These are phyloP conservation scores for Boletellus emodensis DNA, from an alignment of 768 basidiomycete genomes.

Conservation along the genomic window DNA sequence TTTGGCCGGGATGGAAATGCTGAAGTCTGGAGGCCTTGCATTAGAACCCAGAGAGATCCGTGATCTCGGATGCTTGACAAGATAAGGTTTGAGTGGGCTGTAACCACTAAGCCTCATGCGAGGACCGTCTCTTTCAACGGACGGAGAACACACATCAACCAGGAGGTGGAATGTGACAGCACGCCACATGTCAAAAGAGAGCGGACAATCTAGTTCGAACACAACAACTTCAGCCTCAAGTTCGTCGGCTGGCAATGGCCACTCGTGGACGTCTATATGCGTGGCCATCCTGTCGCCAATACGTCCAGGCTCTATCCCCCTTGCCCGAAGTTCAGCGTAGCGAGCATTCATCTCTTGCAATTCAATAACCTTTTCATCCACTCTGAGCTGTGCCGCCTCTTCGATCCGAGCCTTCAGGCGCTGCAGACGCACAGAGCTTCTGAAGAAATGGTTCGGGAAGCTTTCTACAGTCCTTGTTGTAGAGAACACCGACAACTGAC, in stretches of 20 bases:
- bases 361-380: constrained; percentile 26
- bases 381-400: constrained; percentile 16
- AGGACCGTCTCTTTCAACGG: neutral
- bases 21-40: constrained; percentile 29
- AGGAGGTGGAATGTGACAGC: constrained; percentile 25
- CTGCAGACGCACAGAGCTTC: constrained; percentile 12
- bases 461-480: constrained; percentile 8
- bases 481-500: constrained; percentile 33
- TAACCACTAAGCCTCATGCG: constrained; percentile 1
- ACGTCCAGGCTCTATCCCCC: neutral
- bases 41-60: constrained; percentile 37
- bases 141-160: constrained; percentile 29
- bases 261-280: constrained; percentile 33
- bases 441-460: constrained; percentile 35
- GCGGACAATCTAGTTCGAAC: neutral
- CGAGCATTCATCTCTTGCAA: constrained; percentile 8
- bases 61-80: constrained; percentile 1
- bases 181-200: neutral
- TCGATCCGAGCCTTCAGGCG: constrained; percentile 28
- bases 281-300: neutral
- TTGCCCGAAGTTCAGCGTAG: no score
- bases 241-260: constrained; percentile 39
- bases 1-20: constrained; percentile 22
- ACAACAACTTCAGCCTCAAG: neutral
- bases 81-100: neutral